Conservation (phyloP, 2,329 filamentous ascomycete genomes). For the Pyrenophora graminea region DNA sequence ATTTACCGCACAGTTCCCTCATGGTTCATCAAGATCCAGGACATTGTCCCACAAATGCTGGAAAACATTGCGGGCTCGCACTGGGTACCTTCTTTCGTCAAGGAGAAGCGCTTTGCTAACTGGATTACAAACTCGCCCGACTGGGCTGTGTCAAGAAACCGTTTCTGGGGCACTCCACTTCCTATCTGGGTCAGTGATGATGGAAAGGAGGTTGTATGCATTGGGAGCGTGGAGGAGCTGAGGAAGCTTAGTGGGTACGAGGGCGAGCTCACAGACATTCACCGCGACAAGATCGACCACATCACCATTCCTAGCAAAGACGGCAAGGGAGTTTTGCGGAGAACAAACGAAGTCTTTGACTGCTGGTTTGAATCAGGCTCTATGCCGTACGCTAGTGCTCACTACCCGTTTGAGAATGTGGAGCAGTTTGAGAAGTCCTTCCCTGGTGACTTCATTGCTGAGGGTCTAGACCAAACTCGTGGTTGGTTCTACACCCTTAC, state of each 20-base stretch:
- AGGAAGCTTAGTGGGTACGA: slow-evolving; percentile 83
- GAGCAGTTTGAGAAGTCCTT: slow-evolving; percentile 80
- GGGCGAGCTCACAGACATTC: slow-evolving; percentile 81
- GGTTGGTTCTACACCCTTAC: slow-evolving; percentile 97
- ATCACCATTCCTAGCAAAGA: slow-evolving; percentile 91
- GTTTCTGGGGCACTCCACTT: slow-evolving; percentile 94
- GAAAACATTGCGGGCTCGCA: slow-evolving; percentile 85
- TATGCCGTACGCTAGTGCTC: slow-evolving; percentile 90
- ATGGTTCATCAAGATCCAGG: slow-evolving; percentile 90
- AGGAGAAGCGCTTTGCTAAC: slow-evolving; percentile 86
- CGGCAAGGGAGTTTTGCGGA: slow-evolving; percentile 80
- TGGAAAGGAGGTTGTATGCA: slow-evolving; percentile 79
- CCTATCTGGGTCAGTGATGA: slow-evolving; percentile 93
- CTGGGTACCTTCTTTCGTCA: slow-evolving; percentile 90
- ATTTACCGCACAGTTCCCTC: slow-evolving; percentile 91
- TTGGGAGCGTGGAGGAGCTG: slow-evolving; percentile 83
- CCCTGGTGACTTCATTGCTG: slow-evolving; percentile 92
- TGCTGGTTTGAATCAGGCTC: slow-evolving; percentile 97
- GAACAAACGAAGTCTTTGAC: slow-evolving; percentile 89
- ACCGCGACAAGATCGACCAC: slow-evolving; percentile 89
- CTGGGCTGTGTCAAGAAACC: slow-evolving; percentile 93
- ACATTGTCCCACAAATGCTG: slow-evolving; percentile 86
- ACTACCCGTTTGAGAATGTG: slow-evolving; percentile 90
- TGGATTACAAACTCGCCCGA: slow-evolving; percentile 92
- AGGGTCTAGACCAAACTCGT: slow-evolving; percentile 89